Evolutionary conservation across 208 protist species (phyloP).

Genomic region (Wallacemonas sp.): DNA sequence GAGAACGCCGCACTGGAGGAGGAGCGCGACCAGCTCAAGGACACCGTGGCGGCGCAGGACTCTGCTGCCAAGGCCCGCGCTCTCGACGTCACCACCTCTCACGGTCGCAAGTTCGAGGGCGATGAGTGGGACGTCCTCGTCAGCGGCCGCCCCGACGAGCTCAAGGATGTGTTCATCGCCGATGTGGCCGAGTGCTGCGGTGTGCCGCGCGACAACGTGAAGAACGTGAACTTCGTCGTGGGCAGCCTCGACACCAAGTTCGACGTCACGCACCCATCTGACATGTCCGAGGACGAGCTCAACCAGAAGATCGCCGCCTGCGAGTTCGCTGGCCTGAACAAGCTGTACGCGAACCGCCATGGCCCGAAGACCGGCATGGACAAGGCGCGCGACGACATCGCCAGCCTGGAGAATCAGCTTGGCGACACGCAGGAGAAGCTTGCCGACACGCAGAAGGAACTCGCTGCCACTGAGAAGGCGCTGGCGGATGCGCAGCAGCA

Average conservation of each 20-base stretch:
- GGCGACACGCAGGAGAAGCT: constrained; percentile 6
- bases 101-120: constrained; percentile 21
- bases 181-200: constrained; percentile 19
- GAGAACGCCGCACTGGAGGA: constrained; percentile 20
- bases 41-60: neutral
- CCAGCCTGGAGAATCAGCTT: constrained; percentile 7
- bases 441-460: neutral
- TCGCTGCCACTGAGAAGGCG: too few relatives aligned
- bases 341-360: constrained; percentile 30
- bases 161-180: constrained; percentile 18
- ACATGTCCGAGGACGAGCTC: constrained; percentile 36
- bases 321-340: constrained; percentile 33
- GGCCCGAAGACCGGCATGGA: constrained; percentile 12
- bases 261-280: constrained; percentile 37
- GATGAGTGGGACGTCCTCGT: constrained; percentile 23
- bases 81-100: constrained; percentile 18
- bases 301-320: constrained; percentile 28
- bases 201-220: constrained; percentile 13
- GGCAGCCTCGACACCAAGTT: constrained; percentile 21
- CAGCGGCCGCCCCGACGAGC: constrained; percentile 12
- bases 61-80: neutral
- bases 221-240: constrained; percentile 21
- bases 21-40: neutral
- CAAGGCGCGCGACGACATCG: constrained; percentile 14
- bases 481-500: constrained; percentile 16